phyloP scores from a whole-genome alignment of 1,284 basidiomycete species.

The Cutaneotrichosporon sp. region DNA sequence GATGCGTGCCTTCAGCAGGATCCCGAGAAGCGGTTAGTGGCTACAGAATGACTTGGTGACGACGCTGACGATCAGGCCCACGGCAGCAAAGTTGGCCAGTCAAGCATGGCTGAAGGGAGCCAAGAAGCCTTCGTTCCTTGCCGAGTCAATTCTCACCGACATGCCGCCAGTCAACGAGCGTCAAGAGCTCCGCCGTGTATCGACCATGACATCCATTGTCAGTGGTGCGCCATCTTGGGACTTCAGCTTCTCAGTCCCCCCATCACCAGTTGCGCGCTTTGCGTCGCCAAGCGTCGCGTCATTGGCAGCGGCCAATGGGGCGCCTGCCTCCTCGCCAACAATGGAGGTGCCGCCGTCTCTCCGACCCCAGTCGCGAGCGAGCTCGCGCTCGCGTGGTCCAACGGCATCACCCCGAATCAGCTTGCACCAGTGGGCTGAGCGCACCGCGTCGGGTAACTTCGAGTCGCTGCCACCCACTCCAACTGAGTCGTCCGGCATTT shows the following conservation, averaged over 20 bases:
- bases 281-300: conserved; percentile 11
- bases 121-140: conserved; percentile 32
- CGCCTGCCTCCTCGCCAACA: neutral
- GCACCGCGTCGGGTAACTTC: conserved; percentile 11
- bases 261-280: conserved; percentile 24
- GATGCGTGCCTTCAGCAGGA: conserved; percentile 73
- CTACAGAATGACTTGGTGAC: too few species aligned
- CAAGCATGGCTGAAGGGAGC: conserved; percentile 35
- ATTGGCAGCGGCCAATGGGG: neutral
- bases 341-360: conserved; percentile 8
- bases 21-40: conserved; percentile 63
- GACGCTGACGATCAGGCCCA: conserved; percentile 18
- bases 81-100: conserved; percentile 22
- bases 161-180: conserved; percentile 30
- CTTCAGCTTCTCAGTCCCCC: conserved; percentile 31
- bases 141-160: conserved; percentile 29
- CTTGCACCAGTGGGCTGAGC: conserved; percentile 39
- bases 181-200: conserved; percentile 39
- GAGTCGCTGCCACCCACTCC: conserved; percentile 18
- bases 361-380: conserved; percentile 10
- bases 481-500: neutral
- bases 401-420: conserved; percentile 32
- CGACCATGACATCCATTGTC: conserved; percentile 29
- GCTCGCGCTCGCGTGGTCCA: conserved; percentile 13
- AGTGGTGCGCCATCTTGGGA: conserved; percentile 40